Conservation (phyloP, 495 filamentous ascomycete genomes). For the Aspergillus bridgeri region DNA sequence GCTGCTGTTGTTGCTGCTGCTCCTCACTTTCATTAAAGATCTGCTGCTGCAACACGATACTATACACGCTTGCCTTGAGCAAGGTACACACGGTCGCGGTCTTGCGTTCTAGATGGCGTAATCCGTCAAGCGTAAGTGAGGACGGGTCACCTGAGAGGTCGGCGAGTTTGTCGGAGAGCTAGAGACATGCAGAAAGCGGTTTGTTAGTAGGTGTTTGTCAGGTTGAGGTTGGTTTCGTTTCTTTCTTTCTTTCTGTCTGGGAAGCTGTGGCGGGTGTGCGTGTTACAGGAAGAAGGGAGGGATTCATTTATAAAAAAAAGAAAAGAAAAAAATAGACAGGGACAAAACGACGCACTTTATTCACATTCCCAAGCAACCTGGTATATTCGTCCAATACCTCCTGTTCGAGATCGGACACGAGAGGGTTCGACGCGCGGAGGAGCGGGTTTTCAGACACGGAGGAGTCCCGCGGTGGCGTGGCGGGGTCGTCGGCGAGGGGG, state of each 20-base stretch:
- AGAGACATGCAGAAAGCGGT: no score
- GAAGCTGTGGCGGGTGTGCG: neutral
- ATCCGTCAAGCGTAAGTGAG: conserved; percentile 57
- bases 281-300: neutral
- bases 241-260: neutral
- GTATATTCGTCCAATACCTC: conserved; percentile 93
- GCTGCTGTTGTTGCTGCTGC: conserved; percentile 32
- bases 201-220: neutral
- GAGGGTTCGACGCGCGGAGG: conserved; percentile 34
- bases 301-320: conserved; percentile 2
- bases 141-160: conserved; percentile 31
- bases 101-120: conserved; percentile 87
- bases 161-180: conserved; percentile 42
- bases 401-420: conserved; percentile 74
- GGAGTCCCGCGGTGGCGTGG: neutral
- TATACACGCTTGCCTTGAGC: conserved; percentile 96
- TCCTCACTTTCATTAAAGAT: conserved; percentile 62
- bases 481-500: neutral
- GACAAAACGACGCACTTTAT: conserved; percentile 63
- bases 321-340: neutral
- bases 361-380: conserved; percentile 82
- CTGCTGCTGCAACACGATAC: conserved; percentile 96
- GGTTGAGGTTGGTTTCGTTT: neutral
- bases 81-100: conserved; percentile 90
- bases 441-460: conserved; percentile 34